Percentiles rank a stretch among this genome's conserved stretches.
These are phyloP conservation scores for Lyophyllum decastes DNA, from an alignment of 768 basidiomycete species.

Conservation along the genomic window DNA sequence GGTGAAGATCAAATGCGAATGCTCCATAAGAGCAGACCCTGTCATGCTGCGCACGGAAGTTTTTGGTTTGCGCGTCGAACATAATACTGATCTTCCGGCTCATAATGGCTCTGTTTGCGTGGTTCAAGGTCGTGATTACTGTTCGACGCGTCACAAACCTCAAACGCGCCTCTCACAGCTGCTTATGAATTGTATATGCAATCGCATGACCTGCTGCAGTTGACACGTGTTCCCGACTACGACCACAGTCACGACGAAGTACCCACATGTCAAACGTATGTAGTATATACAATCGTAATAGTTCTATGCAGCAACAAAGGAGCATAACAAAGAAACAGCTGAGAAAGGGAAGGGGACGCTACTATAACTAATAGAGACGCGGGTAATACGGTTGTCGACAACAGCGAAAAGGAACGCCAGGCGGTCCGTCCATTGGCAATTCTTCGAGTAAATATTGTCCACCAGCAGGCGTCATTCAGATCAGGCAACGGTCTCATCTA, in stretches of 20 bases:
- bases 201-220: background rate
- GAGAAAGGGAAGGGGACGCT: background rate
- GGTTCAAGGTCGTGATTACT: too few relatives aligned
- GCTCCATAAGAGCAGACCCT: too few relatives aligned
- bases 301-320: background rate
- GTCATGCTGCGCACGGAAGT: too few relatives aligned
- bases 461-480: background rate
- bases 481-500: slow-evolving; percentile 1
- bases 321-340: background rate
- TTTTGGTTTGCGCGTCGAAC: too few relatives aligned
- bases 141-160: too few relatives aligned
- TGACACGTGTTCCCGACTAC: background rate
- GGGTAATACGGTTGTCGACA: slow-evolving; percentile 4
- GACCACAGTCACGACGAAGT: background rate
- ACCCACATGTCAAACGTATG: background rate
- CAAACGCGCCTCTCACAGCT: too few relatives aligned
- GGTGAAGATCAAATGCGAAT: too few relatives aligned
- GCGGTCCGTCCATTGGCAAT: slow-evolving; percentile 1
- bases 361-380: slow-evolving; percentile 5
- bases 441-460: slow-evolving; percentile 1
- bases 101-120: too few relatives aligned
- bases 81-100: too few relatives aligned
- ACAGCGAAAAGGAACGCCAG: slow-evolving; percentile 11
- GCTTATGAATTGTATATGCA: background rate
- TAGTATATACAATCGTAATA: background rate